phyloP scores from a whole-genome alignment of 805 yeast genomes.

The Teunomyces funiuensis region DNA sequence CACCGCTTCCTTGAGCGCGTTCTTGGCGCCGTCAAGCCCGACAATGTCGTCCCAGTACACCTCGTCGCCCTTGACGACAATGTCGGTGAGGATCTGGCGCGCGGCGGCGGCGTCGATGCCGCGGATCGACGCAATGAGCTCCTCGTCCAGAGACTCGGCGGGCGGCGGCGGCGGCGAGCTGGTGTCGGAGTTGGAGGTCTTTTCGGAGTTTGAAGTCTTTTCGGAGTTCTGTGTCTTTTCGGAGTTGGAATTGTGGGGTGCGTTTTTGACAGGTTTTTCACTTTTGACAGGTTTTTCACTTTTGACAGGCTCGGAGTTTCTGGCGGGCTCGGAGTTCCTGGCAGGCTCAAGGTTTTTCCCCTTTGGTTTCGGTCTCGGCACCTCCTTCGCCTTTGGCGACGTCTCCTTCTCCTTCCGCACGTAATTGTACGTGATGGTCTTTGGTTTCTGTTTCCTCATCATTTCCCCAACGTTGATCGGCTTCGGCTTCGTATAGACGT shows the following conservation, averaged over 20 bases:
- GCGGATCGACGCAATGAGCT: conserved; percentile 43
- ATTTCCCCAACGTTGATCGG: conserved; percentile 36
- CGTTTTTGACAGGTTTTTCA: too few relatives aligned
- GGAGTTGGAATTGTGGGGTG: too few relatives aligned
- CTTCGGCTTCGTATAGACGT: conserved; percentile 38
- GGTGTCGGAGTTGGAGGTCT: too few relatives aligned
- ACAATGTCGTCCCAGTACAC: conserved; percentile 96
- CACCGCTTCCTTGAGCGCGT: conserved; percentile 87
- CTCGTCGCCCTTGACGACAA: conserved; percentile 85
- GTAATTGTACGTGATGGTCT: conserved; percentile 15
- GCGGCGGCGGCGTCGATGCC: conserved; percentile 84
- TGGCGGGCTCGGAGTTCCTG: too few relatives aligned
- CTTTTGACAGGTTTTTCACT: too few relatives aligned
- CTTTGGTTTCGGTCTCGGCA: neutral
- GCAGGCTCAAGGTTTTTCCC: neutral
- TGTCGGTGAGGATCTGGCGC: conserved; percentile 81
- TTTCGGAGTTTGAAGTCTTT: too few relatives aligned
- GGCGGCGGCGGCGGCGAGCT: too few relatives aligned
- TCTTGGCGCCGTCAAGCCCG: conserved; percentile 86
- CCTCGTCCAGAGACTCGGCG: neutral
- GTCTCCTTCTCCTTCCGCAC: conserved; percentile 7
- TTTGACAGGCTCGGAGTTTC: too few relatives aligned
- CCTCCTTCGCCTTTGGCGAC: conserved; percentile 5
- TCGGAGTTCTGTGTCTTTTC: too few relatives aligned
- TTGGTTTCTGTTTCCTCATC: conserved; percentile 23